Conservation (phyloP, 257 asterid species). For the Lantana camara region DNA sequence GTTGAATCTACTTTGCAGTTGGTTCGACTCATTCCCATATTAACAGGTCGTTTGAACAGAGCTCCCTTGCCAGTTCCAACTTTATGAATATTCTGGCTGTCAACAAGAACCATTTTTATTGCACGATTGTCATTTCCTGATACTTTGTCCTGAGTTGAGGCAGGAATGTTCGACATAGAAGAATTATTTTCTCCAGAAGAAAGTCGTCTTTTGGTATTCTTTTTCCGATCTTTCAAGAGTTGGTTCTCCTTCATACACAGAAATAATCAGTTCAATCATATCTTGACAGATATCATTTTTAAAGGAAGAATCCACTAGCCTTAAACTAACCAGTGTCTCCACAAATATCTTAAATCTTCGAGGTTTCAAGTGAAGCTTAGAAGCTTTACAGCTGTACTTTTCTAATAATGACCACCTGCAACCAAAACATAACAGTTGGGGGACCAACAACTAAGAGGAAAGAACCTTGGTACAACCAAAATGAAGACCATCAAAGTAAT, state of each 20-base stretch:
- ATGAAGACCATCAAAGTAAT: not conserved
- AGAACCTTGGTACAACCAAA: conserved; percentile 5
- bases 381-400: conserved; percentile 97
- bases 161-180: conserved; percentile 39
- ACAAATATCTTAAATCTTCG: conserved; percentile 93
- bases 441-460: conserved; percentile 7
- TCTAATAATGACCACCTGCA: conserved; percentile 98
- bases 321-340: conserved; percentile 83
- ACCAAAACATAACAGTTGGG: conserved; percentile 26
- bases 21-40: conserved; percentile 55
- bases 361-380: conserved; percentile 98
- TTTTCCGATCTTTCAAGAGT: conserved; percentile 91
- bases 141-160: conserved; percentile 57
- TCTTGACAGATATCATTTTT: conserved; percentile 17
- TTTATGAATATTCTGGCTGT: conserved; percentile 72
- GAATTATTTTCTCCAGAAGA: conserved; percentile 69
- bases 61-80: conserved; percentile 78
- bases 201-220: conserved; percentile 64
- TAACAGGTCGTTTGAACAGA: conserved; percentile 60
- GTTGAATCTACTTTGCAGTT: conserved; percentile 65
- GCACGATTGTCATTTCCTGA: conserved; percentile 60
- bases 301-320: conserved; percentile 13
- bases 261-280: conserved; percentile 33
- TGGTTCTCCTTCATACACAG: conserved; percentile 78
- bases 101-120: conserved; percentile 74